Evolutionary conservation across 2,329 filamentous ascomycete species (phyloP).

Genomic region (Aspergillus tamarii): DNA sequence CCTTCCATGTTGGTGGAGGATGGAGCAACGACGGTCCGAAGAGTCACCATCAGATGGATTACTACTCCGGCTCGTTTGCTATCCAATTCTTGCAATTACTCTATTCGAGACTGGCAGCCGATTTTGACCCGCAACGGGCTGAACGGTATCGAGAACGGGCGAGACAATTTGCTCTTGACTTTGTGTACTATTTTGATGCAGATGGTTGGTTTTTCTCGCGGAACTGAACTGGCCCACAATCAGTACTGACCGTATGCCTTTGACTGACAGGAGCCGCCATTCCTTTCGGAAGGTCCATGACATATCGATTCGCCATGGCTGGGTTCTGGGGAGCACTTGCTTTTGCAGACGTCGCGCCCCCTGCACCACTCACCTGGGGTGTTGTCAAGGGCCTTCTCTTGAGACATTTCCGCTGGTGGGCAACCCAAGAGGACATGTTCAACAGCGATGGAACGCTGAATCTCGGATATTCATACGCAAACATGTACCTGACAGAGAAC

Average conservation of each 20-base stretch:
- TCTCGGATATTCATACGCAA: conserved; percentile 77
- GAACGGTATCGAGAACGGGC: conserved; percentile 72
- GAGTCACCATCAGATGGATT: conserved; percentile 81
- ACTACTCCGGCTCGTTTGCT: conserved; percentile 80
- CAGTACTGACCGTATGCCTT: background rate
- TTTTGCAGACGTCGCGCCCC: conserved; percentile 74
- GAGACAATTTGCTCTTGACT: conserved; percentile 67
- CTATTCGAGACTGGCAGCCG: conserved; percentile 71
- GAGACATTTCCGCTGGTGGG: conserved; percentile 78
- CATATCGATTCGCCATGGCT: conserved; percentile 84
- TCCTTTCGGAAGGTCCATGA: conserved; percentile 76
- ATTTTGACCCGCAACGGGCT: conserved; percentile 66
- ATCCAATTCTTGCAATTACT: conserved; percentile 80
- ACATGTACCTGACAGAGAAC: conserved; percentile 81
- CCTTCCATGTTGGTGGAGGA: conserved; percentile 78
- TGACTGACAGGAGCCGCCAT: conserved; percentile 60
- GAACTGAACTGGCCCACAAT: background rate
- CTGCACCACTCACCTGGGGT: conserved; percentile 73
- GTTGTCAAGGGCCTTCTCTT: conserved; percentile 77
- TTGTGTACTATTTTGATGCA: conserved; percentile 75
- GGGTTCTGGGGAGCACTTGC: conserved; percentile 80
- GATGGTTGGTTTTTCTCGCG: conserved; percentile 56
- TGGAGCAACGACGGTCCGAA: conserved; percentile 83
- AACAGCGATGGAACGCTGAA: conserved; percentile 73
- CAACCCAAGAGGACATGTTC: conserved; percentile 74